Evolutionary conservation across 768 basidiomycete species (phyloP), one percentile per base, ranked within the genome.

Genomic region (Tephrocybe sp.): DNA sequence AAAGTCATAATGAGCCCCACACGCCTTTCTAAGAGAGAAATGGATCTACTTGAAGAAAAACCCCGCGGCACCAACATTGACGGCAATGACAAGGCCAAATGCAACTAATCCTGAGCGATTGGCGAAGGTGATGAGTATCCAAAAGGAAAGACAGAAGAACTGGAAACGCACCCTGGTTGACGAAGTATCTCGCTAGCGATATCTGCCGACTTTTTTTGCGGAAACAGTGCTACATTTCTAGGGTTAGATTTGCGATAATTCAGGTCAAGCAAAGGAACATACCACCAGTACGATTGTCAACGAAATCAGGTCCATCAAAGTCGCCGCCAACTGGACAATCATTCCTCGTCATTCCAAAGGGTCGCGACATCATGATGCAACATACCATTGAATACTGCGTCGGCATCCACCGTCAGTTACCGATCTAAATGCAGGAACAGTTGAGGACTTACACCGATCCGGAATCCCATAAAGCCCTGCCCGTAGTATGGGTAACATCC

Each of bases 401-500:
- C 16, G 32, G 38, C 35, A n/a, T n/a, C 31, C 13, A 45, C 51
- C 27, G 21, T 45, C 35, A 48, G 15, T 11, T n/a, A n/a, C n/a
- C n/a, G n/a, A n/a, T n/a, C n/a, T n/a, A n/a, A n/a, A n/a, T n/a
- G n/a, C n/a, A n/a, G n/a, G n/a, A n/a, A n/a, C n/a, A 11, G 24
- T 11, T 16, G 25, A 26, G 21, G 16, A 61, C 69, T 58, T 37
- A 74, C 71, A 26, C 66, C 65, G 19, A 74, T 62, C 9, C 70
- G 55, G 31, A 65, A 47, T 15, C 59, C 69, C 60, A 68, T 62
- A 16, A 56, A 50, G 6, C 60, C 63, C 11, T 56, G 43, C 4
- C 64, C 64, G 42, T 73, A 74, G 32, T 71, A 64, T 1, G 73
- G 69, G 44, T 71, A 74, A 48, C 72, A 75, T 5, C 73, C 73